Base-by-base conservation (phyloP, 495 filamentous ascomycete species). In the Rhizodiscina lignyota region DNA sequence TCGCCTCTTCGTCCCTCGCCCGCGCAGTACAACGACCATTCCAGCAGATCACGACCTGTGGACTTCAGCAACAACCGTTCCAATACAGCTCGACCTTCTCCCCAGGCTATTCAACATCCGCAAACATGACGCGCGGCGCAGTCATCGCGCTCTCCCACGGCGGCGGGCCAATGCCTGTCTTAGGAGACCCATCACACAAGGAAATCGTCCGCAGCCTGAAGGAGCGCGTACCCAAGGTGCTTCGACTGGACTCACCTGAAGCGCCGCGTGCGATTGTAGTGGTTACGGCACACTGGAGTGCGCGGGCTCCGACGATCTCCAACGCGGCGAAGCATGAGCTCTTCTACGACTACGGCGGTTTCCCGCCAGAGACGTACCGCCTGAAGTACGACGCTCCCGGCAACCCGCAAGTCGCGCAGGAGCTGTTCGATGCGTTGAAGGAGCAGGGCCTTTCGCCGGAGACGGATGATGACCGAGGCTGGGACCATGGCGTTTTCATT, bases 101-200 rank as follows among this genome's bases (percentile, higher is more conserved):
- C 8, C 13, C 24, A 27, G 24, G 13, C 30, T 8, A 10, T 32
- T 16, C 10, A 11, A 6, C 18, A 6, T 15, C 39, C 37, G 19
- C 20, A 21, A 44, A 21, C 19, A 57, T 57, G 54, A 18, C 44
- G 2, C 50, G 51, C 38, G 59, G 53, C 4, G 47, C 57, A n/a
- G 57, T 62, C 13, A 49, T 62, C 31, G 42, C 52, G 18, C 42
- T 62, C 38, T 56, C 55, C 13, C 59, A 62, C 41, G 59, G 59
- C 37, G 59, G 59, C 16, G 59, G 59, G 19, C 59, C 59, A 0
- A 47, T 62, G 42, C 59, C 59, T n/a, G 24, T 58, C 20, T 42
- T 62, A 24, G 51, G 49, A 35, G 59, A 60, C 38, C 54, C 54
- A 3, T 37, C 34, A 8, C 54, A 58, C 38, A 42, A 44, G 10